phyloP scores from a whole-genome alignment of 2,329 filamentous ascomycete species.

The Xylariaceae sp. region DNA sequence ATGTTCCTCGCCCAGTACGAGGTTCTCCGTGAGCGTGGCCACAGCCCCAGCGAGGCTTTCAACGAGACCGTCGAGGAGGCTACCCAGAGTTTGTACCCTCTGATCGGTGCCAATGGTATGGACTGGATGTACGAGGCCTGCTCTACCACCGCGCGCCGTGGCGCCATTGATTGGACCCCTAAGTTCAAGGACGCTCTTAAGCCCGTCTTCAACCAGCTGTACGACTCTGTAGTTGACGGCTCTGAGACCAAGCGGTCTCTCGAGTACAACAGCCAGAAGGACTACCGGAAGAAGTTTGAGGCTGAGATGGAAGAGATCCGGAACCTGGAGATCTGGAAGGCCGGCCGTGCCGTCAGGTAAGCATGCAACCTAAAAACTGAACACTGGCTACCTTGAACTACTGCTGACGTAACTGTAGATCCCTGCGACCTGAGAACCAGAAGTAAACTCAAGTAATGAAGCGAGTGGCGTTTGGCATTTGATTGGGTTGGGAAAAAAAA shows the following conservation, averaged over 20 bases:
- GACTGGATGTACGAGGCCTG: slow-evolving; percentile 99
- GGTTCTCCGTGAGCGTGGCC: slow-evolving; percentile 97
- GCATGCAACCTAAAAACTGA: slow-evolving; percentile 29
- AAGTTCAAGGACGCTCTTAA: slow-evolving; percentile 97
- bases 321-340: slow-evolving; percentile 97
- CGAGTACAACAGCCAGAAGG: slow-evolving; percentile 91
- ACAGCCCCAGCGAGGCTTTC: slow-evolving; percentile 97
- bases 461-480: slow-evolving; percentile 22
- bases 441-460: slow-evolving; percentile 49
- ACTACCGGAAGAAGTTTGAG: slow-evolving; percentile 98
- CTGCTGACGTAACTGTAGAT: slow-evolving; percentile 39
- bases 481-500: slow-evolving; percentile 26
- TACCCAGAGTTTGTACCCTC: slow-evolving; percentile 93
- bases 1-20: slow-evolving; percentile 99
- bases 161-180: slow-evolving; percentile 97
- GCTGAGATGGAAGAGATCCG: slow-evolving; percentile 98
- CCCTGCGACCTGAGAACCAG: slow-evolving; percentile 83
- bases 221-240: slow-evolving; percentile 86
- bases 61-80: slow-evolving; percentile 99
- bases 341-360: slow-evolving; percentile 92
- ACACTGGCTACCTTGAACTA: not conserved
- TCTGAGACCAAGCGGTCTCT: slow-evolving; percentile 94
- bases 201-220: slow-evolving; percentile 97
- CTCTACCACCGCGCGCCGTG: slow-evolving; percentile 96
- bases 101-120: slow-evolving; percentile 97